Base-by-base conservation (phyloP, 805 yeast species). In the Metschnikowia santaceciliae region DNA sequence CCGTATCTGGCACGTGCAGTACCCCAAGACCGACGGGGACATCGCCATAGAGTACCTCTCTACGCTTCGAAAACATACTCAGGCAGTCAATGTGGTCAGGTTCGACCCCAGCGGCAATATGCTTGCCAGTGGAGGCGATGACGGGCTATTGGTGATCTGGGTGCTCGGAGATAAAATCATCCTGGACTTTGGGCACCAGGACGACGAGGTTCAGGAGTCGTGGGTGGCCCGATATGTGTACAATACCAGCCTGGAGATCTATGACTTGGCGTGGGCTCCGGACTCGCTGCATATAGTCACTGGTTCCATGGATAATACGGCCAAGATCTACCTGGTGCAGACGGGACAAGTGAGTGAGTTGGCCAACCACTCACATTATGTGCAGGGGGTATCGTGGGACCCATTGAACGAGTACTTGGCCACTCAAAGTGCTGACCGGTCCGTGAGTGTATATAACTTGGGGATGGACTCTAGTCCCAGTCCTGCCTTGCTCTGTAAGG, bases 301-400 rank as follows among this genome's bases (percentile, higher is more conserved):
- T 6, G 98, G 96, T 0, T 84, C 96, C 14, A 90, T 92, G 89
- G 98, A 94, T 68, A 89, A 90, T 60, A 75, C 82, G 6, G 80
- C 90, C 10, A 74, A 96, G 43, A 76, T 92, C 0, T 89, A 83
- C 60, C 77, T 78, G 54, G 80, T 79, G 4, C 61, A 65, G 1
- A 76, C 76, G 2, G 94, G 92, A 0, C 70, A 72, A 32, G 71
- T 86, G 0, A 66, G 74, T 26, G 85, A 82, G 57, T 73, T 84
- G 53, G 80, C 81, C 5, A 89, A 87, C 51, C 98, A 94, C 67
- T 73, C 74, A 43, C 96, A 91, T 66, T 92, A 89, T 60, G 95
- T 94, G 2, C 99, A 94, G 68, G 99, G 99, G 2, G 92, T 94
- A 4, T 76, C 86, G 0, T 94, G 98, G 98, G 99, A 94, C 65